These are phyloP conservation scores for Tricholoma bakamatsutake DNA, from an alignment of 768 basidiomycete species.

Conservation along the genomic window DNA sequence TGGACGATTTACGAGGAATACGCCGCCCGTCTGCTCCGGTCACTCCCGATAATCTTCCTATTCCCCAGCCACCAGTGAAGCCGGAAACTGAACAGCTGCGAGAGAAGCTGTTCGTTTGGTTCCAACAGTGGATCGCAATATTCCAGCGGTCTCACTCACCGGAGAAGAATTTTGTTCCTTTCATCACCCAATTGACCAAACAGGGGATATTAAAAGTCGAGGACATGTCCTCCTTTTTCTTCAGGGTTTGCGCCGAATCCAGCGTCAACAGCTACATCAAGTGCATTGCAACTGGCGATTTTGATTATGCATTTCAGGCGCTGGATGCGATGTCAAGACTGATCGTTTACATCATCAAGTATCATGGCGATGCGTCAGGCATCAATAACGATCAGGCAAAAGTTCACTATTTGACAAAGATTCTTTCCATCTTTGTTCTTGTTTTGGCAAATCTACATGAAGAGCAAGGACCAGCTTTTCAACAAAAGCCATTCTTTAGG, in stretches of 20 bases:
- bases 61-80: constrained; percentile 48
- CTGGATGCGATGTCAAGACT: constrained; percentile 93
- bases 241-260: constrained; percentile 94
- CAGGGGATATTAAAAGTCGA: constrained; percentile 96
- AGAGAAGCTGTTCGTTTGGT: constrained; percentile 72
- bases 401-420: constrained; percentile 94
- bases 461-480: constrained; percentile 86
- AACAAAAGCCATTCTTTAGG: constrained; percentile 96
- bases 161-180: constrained; percentile 93
- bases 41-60: constrained; percentile 29
- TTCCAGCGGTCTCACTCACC: constrained; percentile 88
- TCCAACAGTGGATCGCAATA: constrained; percentile 94
- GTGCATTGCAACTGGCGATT: constrained; percentile 65
- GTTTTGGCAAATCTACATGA: constrained; percentile 94
- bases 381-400: constrained; percentile 93
- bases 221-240: constrained; percentile 95
- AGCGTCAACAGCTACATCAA: constrained; percentile 87
- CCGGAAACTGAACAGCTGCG: constrained; percentile 71
- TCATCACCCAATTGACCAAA: constrained; percentile 95
- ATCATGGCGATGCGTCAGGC: constrained; percentile 93
- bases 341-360: constrained; percentile 98
- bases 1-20: constrained; percentile 78
- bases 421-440: constrained; percentile 93
- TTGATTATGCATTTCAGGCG: constrained; percentile 79
- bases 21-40: constrained; percentile 40